These are phyloP conservation scores for Fusarium sp. DNA, from an alignment of 2,329 filamentous ascomycete species.

Conservation along the genomic window DNA sequence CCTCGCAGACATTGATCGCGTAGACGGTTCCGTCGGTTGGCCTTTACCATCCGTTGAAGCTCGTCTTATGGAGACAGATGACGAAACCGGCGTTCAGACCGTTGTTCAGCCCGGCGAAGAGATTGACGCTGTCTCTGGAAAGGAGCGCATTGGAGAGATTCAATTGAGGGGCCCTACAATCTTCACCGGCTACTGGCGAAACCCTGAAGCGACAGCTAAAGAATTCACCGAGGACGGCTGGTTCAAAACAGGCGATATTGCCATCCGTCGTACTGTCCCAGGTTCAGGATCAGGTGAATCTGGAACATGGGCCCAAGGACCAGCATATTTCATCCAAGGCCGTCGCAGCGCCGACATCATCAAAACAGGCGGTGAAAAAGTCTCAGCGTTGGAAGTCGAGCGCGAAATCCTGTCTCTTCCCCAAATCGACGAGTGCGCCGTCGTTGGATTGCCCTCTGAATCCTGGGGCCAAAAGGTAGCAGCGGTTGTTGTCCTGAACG, in stretches of 20 bases:
- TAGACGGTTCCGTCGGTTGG: constrained; percentile 95
- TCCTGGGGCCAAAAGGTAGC: constrained; percentile 97
- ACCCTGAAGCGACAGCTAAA: constrained; percentile 7
- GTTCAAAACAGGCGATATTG: constrained; percentile 23
- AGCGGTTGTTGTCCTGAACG: constrained; percentile 78
- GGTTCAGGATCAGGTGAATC: constrained; percentile 58
- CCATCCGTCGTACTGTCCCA: constrained; percentile 50
- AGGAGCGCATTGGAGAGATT: constrained; percentile 86
- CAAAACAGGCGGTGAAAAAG: constrained; percentile 94
- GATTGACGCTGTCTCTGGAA: constrained; percentile 58
- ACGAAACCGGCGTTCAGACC: constrained; percentile 70
- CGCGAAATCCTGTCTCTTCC: constrained; percentile 87
- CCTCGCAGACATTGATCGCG: constrained; percentile 77
- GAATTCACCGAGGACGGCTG: constrained; percentile 12
- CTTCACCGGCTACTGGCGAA: constrained; percentile 11
- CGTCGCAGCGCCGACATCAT: constrained; percentile 93
- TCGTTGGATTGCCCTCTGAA: constrained; percentile 86
- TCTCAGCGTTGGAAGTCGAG: constrained; percentile 92
- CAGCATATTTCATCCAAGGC: constrained; percentile 90
- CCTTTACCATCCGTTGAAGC: constrained; percentile 88
- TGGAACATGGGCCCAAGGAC: constrained; percentile 68
- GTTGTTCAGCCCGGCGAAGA: constrained; percentile 74
- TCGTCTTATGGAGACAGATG: constrained; percentile 76
- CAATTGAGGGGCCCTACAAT: constrained; percentile 50
- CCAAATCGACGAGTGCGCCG: constrained; percentile 83